phyloP scores from a whole-genome alignment of 2,329 filamentous ascomycete genomes.

The Dactylonectria estremocensis region DNA sequence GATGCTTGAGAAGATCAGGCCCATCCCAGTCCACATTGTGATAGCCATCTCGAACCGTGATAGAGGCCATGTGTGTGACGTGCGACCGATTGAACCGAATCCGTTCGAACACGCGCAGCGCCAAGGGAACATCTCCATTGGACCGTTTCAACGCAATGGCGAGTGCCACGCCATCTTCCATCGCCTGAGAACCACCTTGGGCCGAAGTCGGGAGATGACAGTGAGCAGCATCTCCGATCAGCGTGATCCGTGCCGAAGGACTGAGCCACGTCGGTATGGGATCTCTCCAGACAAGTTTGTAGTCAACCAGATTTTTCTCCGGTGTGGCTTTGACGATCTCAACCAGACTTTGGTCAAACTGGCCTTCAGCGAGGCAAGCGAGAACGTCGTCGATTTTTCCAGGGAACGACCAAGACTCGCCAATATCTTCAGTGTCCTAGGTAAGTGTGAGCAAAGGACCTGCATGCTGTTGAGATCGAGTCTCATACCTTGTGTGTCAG shows the following conservation, averaged over 20 bases:
- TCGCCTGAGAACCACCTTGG: constrained; percentile 64
- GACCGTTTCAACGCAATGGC: constrained; percentile 57
- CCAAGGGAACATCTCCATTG: constrained; percentile 53
- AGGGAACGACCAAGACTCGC: constrained; percentile 58
- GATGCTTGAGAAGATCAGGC: neutral
- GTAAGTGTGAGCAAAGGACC: neutral
- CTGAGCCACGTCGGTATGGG: constrained; percentile 49
- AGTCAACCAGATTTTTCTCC: constrained; percentile 43
- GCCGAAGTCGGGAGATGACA: constrained; percentile 64
- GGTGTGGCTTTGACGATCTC: constrained; percentile 53
- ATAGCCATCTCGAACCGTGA: constrained; percentile 17
- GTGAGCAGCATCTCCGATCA: constrained; percentile 67
- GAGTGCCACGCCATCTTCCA: constrained; percentile 65
- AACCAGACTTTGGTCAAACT: constrained; percentile 59
- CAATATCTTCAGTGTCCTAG: constrained; percentile 57
- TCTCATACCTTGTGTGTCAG: constrained; percentile 9
- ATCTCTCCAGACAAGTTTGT: constrained; percentile 56
- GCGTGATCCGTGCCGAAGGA: constrained; percentile 55
- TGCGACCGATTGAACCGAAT: constrained; percentile 60
- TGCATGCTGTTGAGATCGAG: neutral
- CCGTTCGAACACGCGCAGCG: constrained; percentile 60
- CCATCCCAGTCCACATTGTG: constrained; percentile 23
- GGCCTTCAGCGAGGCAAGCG: constrained; percentile 52
- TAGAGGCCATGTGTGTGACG: constrained; percentile 25
- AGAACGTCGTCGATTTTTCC: constrained; percentile 56